Evolutionary conservation across 805 yeast genomes (phyloP).

Genomic region (Candida bentonensis): DNA sequence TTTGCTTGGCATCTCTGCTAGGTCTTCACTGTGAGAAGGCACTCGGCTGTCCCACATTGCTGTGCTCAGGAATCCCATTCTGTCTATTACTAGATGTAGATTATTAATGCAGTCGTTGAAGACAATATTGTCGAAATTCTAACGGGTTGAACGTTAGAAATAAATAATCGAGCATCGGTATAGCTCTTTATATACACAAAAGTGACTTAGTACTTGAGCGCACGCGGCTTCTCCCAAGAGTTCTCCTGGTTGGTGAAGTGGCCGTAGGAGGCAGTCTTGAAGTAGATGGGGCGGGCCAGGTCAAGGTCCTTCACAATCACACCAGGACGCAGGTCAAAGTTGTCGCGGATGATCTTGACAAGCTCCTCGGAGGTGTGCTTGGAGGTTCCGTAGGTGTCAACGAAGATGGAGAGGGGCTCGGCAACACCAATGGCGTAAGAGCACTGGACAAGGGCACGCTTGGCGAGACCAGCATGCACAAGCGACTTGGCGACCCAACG

Average conservation of each 20-base stretch:
- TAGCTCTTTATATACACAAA: neutral
- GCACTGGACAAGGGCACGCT: constrained; percentile 95
- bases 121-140: neutral
- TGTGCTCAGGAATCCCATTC: neutral
- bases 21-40: no score
- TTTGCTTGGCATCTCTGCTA: no score
- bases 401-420: constrained; percentile 95
- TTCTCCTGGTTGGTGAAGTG: constrained; percentile 98
- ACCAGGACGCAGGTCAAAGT: constrained; percentile 99
- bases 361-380: constrained; percentile 78
- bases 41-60: no score
- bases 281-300: constrained; percentile 97
- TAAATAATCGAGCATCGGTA: constrained; percentile 1
- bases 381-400: constrained; percentile 97
- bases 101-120: constrained; percentile 1
- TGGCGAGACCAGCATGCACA: constrained; percentile 86
- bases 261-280: constrained; percentile 98
- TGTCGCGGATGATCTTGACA: constrained; percentile 79
- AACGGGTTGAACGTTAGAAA: constrained; percentile 3
- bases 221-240: constrained; percentile 94
- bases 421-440: constrained; percentile 99
- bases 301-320: constrained; percentile 91
- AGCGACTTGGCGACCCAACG: constrained; percentile 99
- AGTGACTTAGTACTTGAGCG: constrained; percentile 23
- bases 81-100: neutral